Evolutionary conservation across 2,329 filamentous ascomycete species (phyloP).

Genomic region (Venturia effusa): DNA sequence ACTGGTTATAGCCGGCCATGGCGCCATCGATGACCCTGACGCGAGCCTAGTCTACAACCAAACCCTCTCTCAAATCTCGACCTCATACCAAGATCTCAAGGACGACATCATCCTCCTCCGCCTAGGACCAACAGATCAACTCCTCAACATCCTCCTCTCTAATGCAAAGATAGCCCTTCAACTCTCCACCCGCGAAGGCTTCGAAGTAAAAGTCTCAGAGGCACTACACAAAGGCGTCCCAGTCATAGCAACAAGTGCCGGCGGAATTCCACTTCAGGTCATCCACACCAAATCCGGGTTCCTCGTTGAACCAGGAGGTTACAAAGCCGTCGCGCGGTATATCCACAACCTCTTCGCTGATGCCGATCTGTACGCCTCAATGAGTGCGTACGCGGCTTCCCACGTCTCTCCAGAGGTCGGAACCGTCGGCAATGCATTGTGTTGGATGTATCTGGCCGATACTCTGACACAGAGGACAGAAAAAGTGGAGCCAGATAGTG

Average conservation of each 20-base stretch:
- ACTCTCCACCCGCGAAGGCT: constrained; percentile 71
- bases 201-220: constrained; percentile 80
- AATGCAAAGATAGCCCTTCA: constrained; percentile 65
- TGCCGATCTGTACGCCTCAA: constrained; percentile 51
- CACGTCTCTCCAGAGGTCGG: constrained; percentile 73
- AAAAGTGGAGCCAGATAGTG: constrained; percentile 45
- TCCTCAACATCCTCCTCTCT: constrained; percentile 65
- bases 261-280: constrained; percentile 74
- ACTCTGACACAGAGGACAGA: constrained; percentile 47
- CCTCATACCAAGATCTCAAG: constrained; percentile 36
- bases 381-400: constrained; percentile 51
- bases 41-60: constrained; percentile 61
- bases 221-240: constrained; percentile 71
- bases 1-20: constrained; percentile 67
- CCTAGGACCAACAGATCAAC: constrained; percentile 65
- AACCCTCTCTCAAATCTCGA: constrained; percentile 56
- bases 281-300: constrained; percentile 62
- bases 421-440: constrained; percentile 67
- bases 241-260: constrained; percentile 62
- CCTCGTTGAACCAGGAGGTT: constrained; percentile 61
- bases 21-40: constrained; percentile 73
- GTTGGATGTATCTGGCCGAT: constrained; percentile 68
- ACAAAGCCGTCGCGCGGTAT: constrained; percentile 55
- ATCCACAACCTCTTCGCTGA: constrained; percentile 57
- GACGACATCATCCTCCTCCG: constrained; percentile 64